Percentiles rank a stretch among this genome's conserved stretches.
phyloP scores from a whole-genome alignment of 257 asterid species.

The Leonotis leonurus region DNA sequence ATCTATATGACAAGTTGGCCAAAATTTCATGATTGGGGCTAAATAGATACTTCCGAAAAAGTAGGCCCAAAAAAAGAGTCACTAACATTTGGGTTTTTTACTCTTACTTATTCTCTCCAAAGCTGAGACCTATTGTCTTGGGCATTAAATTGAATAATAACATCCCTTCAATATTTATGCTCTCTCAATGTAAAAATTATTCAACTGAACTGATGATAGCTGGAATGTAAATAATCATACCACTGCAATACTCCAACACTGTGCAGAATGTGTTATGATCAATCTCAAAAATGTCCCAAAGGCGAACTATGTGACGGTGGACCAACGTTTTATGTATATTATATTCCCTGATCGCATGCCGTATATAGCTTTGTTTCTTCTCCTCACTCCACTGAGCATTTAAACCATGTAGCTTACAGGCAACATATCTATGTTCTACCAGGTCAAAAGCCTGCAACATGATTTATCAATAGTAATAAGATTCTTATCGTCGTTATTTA shows the following conservation, averaged over 20 bases:
- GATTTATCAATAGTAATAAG: slow-evolving; percentile 17
- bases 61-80: neutral
- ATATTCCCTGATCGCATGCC: slow-evolving; percentile 99
- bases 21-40: neutral
- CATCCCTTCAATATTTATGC: neutral
- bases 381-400: slow-evolving; percentile 99
- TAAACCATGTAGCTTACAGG: slow-evolving; percentile 96
- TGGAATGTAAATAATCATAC: slow-evolving; percentile 32
- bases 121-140: no score
- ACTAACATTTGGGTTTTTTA: neutral
- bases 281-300: slow-evolving; percentile 97
- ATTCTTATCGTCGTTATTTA: neutral
- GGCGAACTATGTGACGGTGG: slow-evolving; percentile 91
- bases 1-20: neutral
- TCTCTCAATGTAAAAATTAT: neutral
- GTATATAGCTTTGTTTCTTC: slow-evolving; percentile 91
- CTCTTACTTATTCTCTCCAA: neutral
- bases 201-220: neutral
- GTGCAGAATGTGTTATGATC: slow-evolving; percentile 98
- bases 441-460: slow-evolving; percentile 92
- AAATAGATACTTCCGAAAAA: neutral
- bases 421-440: slow-evolving; percentile 91
- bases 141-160: neutral
- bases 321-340: slow-evolving; percentile 91
- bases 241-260: slow-evolving; percentile 90